Base-by-base conservation (phyloP, 371 early-diverging fungal species). In the Rhizopus stolonifer region DNA sequence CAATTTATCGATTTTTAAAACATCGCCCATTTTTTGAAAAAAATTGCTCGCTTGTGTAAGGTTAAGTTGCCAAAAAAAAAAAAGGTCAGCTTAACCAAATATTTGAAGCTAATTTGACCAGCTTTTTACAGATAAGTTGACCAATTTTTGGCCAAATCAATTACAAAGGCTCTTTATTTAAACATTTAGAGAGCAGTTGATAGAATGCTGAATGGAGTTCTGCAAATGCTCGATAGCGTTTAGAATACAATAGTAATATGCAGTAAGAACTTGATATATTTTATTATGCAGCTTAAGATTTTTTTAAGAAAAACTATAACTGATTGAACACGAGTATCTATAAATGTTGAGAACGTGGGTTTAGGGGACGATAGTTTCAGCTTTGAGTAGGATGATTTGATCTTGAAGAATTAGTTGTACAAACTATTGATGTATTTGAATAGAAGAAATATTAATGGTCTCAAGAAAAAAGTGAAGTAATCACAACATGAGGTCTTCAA, bases 241-340 rank as follows among this genome's bases (percentile, higher is more conserved):
- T 45, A 45, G 46, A 45, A 45, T 45, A 45, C 46, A 45, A 45
- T 45, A 45, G 26, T n/a, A 45, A 45, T 45, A 45, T 45, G 26
- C 29, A 45, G n/a, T 45, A 45, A 45, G 17, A 29, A 15, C 46
- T 45, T 45, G 46, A 45, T 45, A 45, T 45, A 45, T 45, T 45
- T 45, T 21, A 45, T 26, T 45, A 18, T 26, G 15, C 29, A 29
- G 29, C 10, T 29, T 29, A 29, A 18, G 13, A 22, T 15, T 42
- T 42, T 21, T 10, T 21, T 21, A 42, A 40, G 22, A 42, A 42
- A 42, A 22, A 22, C 23, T n/a, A n/a, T n/a, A n/a, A n/a, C n/a
- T n/a, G n/a, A n/a, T n/a, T n/a, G n/a, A n/a, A n/a, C n/a, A n/a
- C n/a, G n/a, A n/a, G n/a, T n/a, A n/a, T n/a, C n/a, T n/a, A n/a